Conservation (phyloP, 495 filamentous ascomycete genomes). For the Xylaria grammica region DNA sequence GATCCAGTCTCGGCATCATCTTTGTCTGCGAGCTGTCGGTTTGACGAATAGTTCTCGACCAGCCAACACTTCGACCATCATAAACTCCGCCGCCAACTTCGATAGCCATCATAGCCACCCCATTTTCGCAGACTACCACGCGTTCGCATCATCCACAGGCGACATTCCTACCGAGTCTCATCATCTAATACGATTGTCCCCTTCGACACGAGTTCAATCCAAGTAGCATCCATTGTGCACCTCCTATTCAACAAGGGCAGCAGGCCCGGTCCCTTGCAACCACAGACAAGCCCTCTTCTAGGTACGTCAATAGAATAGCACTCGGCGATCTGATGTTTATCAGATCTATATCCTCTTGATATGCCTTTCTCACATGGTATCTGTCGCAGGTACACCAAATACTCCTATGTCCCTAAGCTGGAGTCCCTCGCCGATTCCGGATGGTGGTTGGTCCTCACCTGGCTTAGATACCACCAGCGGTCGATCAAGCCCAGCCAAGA, state of each 20-base stretch:
- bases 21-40: too few relatives aligned
- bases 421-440: slow-evolving; percentile 79
- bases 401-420: slow-evolving; percentile 78
- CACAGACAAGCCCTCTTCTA: slow-evolving; percentile 47
- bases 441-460: slow-evolving; percentile 87
- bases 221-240: slow-evolving; percentile 31
- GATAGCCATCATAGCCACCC: background rate
- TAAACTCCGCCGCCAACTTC: background rate
- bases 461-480: slow-evolving; percentile 74
- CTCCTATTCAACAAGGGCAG: slow-evolving; percentile 35
- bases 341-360: background rate
- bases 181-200: slow-evolving; percentile 49
- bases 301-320: slow-evolving; percentile 35
- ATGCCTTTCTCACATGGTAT: slow-evolving; percentile 21
- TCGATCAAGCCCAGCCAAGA: slow-evolving; percentile 65
- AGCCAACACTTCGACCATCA: background rate
- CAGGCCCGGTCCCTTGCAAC: slow-evolving; percentile 44
- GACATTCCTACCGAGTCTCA: slow-evolving; percentile 46
- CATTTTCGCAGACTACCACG: background rate
- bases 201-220: slow-evolving; percentile 36
- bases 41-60: background rate
- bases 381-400: slow-evolving; percentile 49
- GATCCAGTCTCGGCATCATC: too few relatives aligned
- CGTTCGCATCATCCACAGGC: slow-evolving; percentile 46
- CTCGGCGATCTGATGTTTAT: background rate